A percentile compares a stretch with the other conserved stretches of the same genome.
Evolutionary conservation across 805 yeast species (phyloP).

Genomic region (Yamadazyma akitaensis): DNA sequence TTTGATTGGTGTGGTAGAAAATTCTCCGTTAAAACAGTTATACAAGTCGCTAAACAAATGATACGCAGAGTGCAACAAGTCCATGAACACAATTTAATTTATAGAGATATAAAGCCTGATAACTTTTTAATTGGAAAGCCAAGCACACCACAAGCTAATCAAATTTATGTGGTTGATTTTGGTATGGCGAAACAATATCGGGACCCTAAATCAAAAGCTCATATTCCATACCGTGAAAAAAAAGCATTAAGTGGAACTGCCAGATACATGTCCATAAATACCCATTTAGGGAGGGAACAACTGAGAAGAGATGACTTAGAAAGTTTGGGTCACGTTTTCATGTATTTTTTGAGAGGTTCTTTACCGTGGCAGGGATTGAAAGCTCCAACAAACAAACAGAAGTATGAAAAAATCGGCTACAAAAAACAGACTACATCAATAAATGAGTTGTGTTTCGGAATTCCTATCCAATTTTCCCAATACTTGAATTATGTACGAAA

Average conservation of each 20-base stretch:
- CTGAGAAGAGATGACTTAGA: slow-evolving; percentile 81
- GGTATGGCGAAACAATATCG: slow-evolving; percentile 87
- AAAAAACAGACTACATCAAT: slow-evolving; percentile 71
- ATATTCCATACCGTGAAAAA: slow-evolving; percentile 78
- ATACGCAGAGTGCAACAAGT: slow-evolving; percentile 66
- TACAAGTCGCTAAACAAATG: slow-evolving; percentile 76
- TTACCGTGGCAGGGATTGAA: slow-evolving; percentile 90
- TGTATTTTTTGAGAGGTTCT: slow-evolving; percentile 73
- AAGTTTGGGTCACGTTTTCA: slow-evolving; percentile 77
- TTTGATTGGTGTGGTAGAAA: slow-evolving; percentile 86
- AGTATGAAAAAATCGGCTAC: slow-evolving; percentile 81
- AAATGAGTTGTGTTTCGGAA: slow-evolving; percentile 55
- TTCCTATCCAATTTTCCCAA: slow-evolving; percentile 73
- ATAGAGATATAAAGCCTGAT: slow-evolving; percentile 82
- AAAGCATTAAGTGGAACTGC: slow-evolving; percentile 84
- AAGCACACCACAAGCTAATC: slow-evolving; percentile 57
- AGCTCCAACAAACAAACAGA: slow-evolving; percentile 80
- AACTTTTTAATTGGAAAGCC: slow-evolving; percentile 71
- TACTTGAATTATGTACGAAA: slow-evolving; percentile 67
- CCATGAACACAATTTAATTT: slow-evolving; percentile 73
- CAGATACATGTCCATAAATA: slow-evolving; percentile 82
- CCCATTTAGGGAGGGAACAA: slow-evolving; percentile 84
- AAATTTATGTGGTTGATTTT: slow-evolving; percentile 72
- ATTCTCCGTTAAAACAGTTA: slow-evolving; percentile 69
- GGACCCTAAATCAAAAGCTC: slow-evolving; percentile 75